Percentiles rank a stretch among this genome's conserved stretches.
These are phyloP conservation scores for Colletotrichum nymphaeae DNA, from an alignment of 2,329 filamentous ascomycete genomes.

Conservation along the genomic window DNA sequence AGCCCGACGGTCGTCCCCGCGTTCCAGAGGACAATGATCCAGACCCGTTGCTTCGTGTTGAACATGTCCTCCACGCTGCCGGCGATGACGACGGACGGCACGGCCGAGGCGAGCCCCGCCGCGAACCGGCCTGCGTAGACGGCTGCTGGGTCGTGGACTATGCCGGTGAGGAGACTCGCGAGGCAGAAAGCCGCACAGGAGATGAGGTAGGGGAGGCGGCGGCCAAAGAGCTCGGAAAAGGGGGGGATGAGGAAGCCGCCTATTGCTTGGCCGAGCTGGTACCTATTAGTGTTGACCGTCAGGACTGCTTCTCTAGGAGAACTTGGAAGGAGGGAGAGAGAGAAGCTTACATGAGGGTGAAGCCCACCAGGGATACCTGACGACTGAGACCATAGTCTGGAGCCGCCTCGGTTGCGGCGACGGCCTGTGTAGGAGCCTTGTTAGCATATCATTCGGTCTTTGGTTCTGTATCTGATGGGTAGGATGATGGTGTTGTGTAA, in stretches of 20 bases:
- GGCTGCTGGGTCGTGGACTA: conserved; percentile 47
- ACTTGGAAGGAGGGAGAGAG: background rate
- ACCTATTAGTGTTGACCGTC: conserved; percentile 30
- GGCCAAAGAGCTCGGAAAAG: conserved; percentile 50
- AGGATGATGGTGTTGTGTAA: background rate
- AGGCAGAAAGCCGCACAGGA: conserved; percentile 46
- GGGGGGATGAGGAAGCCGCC: conserved; percentile 52
- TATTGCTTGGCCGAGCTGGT: conserved; percentile 50
- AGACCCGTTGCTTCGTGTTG: conserved; percentile 56
- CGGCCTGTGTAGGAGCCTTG: conserved; percentile 1
- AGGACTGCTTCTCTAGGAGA: too few species aligned
- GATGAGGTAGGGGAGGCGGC: conserved; percentile 47
- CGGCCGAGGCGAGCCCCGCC: conserved; percentile 57
- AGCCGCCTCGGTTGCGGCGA: conserved; percentile 27
- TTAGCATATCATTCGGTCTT: background rate
- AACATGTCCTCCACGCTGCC: conserved; percentile 63
- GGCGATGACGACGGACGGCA: conserved; percentile 58
- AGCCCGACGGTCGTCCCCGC: conserved; percentile 54
- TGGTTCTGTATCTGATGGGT: background rate
- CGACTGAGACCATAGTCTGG: conserved; percentile 20
- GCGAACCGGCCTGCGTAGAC: conserved; percentile 55
- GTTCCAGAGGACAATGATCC: conserved; percentile 58
- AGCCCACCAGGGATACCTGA: conserved; percentile 38
- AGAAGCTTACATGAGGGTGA: conserved; percentile 39
- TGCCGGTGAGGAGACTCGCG: conserved; percentile 50